Evolutionary conservation across 2,329 filamentous ascomycete genomes (phyloP).

Genomic region (Gaeumannomyces tritici): DNA sequence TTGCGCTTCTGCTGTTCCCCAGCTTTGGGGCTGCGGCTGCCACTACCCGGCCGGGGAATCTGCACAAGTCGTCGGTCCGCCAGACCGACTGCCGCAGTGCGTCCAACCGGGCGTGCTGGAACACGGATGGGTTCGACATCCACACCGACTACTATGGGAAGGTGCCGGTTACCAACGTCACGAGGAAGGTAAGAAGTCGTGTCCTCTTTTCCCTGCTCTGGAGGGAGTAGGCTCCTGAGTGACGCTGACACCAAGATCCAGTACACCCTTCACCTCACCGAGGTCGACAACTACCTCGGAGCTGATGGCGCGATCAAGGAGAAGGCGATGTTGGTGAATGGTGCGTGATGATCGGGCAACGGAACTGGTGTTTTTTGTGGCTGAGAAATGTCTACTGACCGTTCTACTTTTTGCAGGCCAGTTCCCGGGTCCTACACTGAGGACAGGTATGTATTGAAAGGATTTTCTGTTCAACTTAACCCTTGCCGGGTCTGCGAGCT

Average conservation of each 20-base stretch:
- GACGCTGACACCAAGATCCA: background rate
- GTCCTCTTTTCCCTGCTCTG: background rate
- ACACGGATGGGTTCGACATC: constrained; percentile 10
- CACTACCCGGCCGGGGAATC: background rate
- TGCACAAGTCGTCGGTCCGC: background rate
- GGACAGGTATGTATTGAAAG: background rate
- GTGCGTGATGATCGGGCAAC: background rate
- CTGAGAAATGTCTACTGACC: too few species aligned
- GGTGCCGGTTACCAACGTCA: constrained; percentile 9
- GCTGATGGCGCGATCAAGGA: constrained; percentile 10
- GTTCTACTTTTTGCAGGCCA: constrained; percentile 1
- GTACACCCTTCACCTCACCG: constrained; percentile 11
- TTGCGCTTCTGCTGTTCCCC: background rate
- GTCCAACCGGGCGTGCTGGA: constrained; percentile 12
- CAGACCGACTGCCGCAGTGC: constrained; percentile 9
- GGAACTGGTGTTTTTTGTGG: too few species aligned
- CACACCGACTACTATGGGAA: constrained; percentile 12
- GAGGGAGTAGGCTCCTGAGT: background rate
- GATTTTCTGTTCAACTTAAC: background rate
- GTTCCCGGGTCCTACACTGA: constrained; percentile 7
- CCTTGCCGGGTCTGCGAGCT: background rate
- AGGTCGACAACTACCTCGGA: constrained; percentile 11
- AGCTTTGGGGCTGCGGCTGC: background rate
- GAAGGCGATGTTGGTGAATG: constrained; percentile 14
- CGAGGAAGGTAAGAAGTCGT: background rate